Conservation (phyloP, 305 asterid genomes). For the Fraxinus xanthoxyloides region DNA sequence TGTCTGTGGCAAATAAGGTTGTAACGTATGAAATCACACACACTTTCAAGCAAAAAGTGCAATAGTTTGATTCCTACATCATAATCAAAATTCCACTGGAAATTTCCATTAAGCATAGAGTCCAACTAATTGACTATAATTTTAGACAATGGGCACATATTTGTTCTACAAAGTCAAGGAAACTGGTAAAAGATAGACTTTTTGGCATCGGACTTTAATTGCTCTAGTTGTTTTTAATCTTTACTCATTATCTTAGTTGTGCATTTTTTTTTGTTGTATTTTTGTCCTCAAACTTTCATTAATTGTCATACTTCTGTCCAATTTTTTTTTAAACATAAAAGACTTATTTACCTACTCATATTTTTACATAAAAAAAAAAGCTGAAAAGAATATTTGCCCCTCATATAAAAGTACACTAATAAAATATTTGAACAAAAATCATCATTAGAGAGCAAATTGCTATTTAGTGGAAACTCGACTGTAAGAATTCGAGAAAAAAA, state of each 20-base stretch:
- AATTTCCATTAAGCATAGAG: background rate
- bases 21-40: background rate
- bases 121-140: background rate
- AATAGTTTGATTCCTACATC: background rate
- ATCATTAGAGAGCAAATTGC: no score
- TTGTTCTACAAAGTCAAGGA: background rate
- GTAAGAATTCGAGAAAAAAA: no score
- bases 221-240: background rate
- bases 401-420: no score
- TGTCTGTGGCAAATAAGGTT: background rate
- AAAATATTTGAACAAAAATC: no score
- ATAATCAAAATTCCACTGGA: background rate
- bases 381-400: no score
- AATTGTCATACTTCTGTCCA: background rate
- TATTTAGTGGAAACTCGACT: no score
- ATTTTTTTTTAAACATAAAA: no score
- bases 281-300: background rate
- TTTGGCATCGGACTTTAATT: background rate
- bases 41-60: background rate
- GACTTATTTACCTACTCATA: no score
- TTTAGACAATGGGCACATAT: background rate
- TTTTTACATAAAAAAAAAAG: no score
- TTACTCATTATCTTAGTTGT: background rate
- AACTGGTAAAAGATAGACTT: background rate
- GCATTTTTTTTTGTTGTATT: background rate